phyloP scores from a whole-genome alignment of 1,284 basidiomycete species.

The Gomphus bonarii region DNA sequence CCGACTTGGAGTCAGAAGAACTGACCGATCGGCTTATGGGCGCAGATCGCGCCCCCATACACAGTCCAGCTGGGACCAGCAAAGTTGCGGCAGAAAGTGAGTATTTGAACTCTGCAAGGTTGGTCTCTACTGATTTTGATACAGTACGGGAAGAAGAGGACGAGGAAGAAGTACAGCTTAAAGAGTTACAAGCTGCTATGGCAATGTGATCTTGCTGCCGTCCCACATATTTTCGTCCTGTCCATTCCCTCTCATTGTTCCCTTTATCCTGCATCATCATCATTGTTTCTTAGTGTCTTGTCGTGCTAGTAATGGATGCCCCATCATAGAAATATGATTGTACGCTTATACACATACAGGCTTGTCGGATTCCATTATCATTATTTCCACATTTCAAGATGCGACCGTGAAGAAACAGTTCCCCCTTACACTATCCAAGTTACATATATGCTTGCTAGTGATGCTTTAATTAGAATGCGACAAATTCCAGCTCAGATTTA shows the following conservation, averaged over 20 bases:
- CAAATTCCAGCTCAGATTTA: neutral
- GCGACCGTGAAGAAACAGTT: neutral
- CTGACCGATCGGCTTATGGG: constrained; percentile 82
- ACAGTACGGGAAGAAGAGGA: constrained; percentile 58
- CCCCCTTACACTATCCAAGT: neutral
- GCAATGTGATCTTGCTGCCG: constrained; percentile 50
- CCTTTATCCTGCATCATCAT: constrained; percentile 15
- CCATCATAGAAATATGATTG: constrained; percentile 7
- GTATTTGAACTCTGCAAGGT: constrained; percentile 20
- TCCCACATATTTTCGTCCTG: constrained; percentile 12
- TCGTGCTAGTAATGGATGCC: constrained; percentile 8
- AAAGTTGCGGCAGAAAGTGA: constrained; percentile 42
- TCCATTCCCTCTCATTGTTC: constrained; percentile 15
- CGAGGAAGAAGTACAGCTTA: constrained; percentile 90
- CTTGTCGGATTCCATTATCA: neutral
- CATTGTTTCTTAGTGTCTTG: constrained; percentile 6
- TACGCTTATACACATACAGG: constrained; percentile 2
- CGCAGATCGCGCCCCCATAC: constrained; percentile 86
- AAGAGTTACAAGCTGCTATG: constrained; percentile 84
- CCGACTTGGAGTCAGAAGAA: constrained; percentile 86
- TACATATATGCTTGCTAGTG: neutral
- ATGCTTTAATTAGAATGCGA: neutral
- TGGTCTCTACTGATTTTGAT: constrained; percentile 13
- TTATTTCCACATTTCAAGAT: neutral
- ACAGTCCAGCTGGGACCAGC: constrained; percentile 62